phyloP scores from a whole-genome alignment of 441 rosid genomes.

The Hura crepitans region DNA sequence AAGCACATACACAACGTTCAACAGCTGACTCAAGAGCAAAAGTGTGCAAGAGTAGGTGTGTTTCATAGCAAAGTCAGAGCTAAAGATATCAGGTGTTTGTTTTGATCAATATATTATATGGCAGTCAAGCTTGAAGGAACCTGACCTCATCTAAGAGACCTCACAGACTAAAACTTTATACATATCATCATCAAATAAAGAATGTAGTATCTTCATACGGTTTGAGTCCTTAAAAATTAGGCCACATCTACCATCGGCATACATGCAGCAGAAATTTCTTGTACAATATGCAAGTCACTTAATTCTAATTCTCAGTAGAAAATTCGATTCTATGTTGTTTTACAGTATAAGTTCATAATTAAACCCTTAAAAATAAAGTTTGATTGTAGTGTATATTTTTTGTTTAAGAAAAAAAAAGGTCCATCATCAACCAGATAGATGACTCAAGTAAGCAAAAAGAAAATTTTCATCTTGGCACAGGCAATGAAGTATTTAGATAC shows the following conservation, averaged over 20 bases:
- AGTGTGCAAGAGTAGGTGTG: neutral
- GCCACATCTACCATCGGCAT: neutral
- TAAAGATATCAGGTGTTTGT: neutral
- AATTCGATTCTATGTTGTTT: neutral
- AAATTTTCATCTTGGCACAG: neutral
- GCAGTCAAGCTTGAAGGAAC: neutral
- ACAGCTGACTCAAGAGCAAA: neutral
- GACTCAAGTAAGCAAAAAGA: neutral
- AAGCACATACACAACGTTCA: neutral
- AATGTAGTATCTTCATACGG: neutral
- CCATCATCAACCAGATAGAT: neutral
- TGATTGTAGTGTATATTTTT: no score
- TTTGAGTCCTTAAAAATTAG: neutral
- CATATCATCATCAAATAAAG: neutral
- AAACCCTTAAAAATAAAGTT: no score
- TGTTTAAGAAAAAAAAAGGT: no score
- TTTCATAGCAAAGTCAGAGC: neutral
- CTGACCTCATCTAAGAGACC: neutral
- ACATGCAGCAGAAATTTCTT: neutral
- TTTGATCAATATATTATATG: neutral
- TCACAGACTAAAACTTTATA: slow-evolving; percentile 1
- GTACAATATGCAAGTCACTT: neutral
- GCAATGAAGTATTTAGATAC: neutral
- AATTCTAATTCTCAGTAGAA: neutral
- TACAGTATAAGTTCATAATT: neutral